phyloP scores from a whole-genome alignment of 2,329 filamentous ascomycete species.

The Escovopsis sp. region DNA sequence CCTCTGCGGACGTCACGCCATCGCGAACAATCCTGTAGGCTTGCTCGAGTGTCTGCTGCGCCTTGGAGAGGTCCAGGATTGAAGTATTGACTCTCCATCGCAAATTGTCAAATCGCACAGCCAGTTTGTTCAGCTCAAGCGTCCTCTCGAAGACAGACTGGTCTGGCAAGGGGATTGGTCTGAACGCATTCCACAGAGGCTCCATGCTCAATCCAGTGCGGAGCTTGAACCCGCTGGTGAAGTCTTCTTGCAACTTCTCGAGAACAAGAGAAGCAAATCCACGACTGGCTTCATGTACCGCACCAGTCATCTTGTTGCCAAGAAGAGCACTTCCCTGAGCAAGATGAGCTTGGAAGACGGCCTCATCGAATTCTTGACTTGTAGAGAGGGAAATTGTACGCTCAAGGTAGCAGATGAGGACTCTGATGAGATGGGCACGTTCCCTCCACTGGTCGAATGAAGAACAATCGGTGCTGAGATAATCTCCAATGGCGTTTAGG shows the following conservation, averaged over 20 bases:
- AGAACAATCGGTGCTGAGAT: conserved; percentile 22
- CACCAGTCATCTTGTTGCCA: conserved; percentile 15
- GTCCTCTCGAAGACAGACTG: conserved; percentile 30
- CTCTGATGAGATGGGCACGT: conserved; percentile 18
- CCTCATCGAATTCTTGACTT: conserved; percentile 40
- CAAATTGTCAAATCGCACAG: conserved; percentile 43
- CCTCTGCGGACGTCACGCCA: conserved; percentile 24
- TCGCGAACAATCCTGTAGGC: conserved; percentile 40
- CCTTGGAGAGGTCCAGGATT: conserved; percentile 35
- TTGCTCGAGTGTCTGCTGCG: conserved; percentile 39
- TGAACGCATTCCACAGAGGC: conserved; percentile 56
- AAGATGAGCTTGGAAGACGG: conserved; percentile 49
- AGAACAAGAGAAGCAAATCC: conserved; percentile 27
- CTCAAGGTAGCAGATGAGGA: conserved; percentile 38
- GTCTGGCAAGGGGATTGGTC: conserved; percentile 43
- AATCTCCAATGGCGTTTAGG: conserved; percentile 27
- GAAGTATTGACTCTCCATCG: conserved; percentile 42
- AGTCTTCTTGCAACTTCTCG: conserved; percentile 35
- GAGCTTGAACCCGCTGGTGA: conserved; percentile 56
- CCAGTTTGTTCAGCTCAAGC: conserved; percentile 39
- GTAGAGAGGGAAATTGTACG: conserved; percentile 36
- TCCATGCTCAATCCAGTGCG: conserved; percentile 71
- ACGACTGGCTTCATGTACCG: conserved; percentile 13
- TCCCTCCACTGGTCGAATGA: conserved; percentile 19
- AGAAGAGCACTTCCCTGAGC: conserved; percentile 33